Conservation (phyloP, 805 yeast genomes). For the Maudiozyma serrabonitensis region DNA sequence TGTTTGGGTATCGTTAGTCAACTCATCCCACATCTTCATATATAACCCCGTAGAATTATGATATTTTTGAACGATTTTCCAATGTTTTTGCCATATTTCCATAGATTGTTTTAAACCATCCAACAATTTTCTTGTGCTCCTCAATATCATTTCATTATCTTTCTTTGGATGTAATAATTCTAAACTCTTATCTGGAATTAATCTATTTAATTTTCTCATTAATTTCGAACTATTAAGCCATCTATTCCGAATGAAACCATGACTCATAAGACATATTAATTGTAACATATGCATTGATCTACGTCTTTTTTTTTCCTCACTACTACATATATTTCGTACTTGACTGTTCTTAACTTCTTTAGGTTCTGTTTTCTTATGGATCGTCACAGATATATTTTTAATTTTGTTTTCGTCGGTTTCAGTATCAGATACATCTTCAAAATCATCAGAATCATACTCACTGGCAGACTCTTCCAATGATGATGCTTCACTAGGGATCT, state of each 20-base stretch:
- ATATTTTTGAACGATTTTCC: conserved; percentile 35
- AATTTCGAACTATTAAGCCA: conserved; percentile 57
- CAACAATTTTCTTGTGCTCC: conserved; percentile 53
- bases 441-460: conserved; percentile 19
- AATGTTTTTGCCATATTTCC: conserved; percentile 49
- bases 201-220: conserved; percentile 31
- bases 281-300: conserved; percentile 48
- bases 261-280: conserved; percentile 50
- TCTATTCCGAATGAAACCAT: conserved; percentile 56
- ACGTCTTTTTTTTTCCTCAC: conserved; percentile 48
- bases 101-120: conserved; percentile 68
- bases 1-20: conserved; percentile 8
- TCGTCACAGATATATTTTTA: conserved; percentile 22
- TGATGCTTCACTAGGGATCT: conserved; percentile 5
- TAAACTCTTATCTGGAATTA: conserved; percentile 40
- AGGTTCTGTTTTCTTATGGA: conserved; percentile 13
- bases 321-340: conserved; percentile 32
- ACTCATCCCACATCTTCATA: conserved; percentile 41
- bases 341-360: conserved; percentile 13
- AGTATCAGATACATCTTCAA: conserved; percentile 13
- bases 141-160: conserved; percentile 30
- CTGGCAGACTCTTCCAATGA: conserved; percentile 6
- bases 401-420: conserved; percentile 1
- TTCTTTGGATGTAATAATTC: conserved; percentile 40
- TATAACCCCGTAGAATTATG: conserved; percentile 26